Base-by-base conservation (phyloP, 768 basidiomycete genomes). In the Termitomyces sp. region DNA sequence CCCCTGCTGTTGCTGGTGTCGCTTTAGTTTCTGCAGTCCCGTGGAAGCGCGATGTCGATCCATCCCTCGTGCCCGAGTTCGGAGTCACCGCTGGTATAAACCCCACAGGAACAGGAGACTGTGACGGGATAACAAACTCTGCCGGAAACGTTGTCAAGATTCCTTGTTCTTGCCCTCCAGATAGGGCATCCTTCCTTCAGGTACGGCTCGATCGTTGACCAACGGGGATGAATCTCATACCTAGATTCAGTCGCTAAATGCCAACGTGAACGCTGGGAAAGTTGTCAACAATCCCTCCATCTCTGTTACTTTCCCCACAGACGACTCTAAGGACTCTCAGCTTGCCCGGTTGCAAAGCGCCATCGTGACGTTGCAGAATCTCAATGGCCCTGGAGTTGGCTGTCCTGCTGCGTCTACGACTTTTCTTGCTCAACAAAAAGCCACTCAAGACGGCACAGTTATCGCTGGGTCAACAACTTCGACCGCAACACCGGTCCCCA, bases 301-400 rank as follows among this genome's bases (percentile, higher is more conserved):
- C 52, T 54, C 67, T 16, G 71, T 89, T 2, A 75, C 79, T 14
- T 92, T 87, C 78, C 88, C 87, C 2, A 79, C 79, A 1, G 86
- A 83, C 62, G 72, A 76, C 61, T 82, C 80, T 6, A 76, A 73
- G 55, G 70, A 67, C 8, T 81, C 82, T 48, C 75, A 83, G 65
- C 68, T 79, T 46, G 74, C 83, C 0, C 83, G 88, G 33, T 73
- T 90, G 58, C 72, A 81, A 48, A 78, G 87, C 28, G 78, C 82
- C 5, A 65, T 83, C 11, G 78, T 87, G 38, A 86, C 88, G 6
- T 72, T 90, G n/a, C 89, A 91, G 72, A 91, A 90, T 68, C 67
- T 90, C 43, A 73, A 77, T 50, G 88, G 87, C 1, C 76, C 85
- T 0, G 89, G 88, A 40, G 68, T 76, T 5, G 89, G 87, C 14